Conservation (phyloP, 306 rosid genomes). For the Begonia peltatifolia region DNA sequence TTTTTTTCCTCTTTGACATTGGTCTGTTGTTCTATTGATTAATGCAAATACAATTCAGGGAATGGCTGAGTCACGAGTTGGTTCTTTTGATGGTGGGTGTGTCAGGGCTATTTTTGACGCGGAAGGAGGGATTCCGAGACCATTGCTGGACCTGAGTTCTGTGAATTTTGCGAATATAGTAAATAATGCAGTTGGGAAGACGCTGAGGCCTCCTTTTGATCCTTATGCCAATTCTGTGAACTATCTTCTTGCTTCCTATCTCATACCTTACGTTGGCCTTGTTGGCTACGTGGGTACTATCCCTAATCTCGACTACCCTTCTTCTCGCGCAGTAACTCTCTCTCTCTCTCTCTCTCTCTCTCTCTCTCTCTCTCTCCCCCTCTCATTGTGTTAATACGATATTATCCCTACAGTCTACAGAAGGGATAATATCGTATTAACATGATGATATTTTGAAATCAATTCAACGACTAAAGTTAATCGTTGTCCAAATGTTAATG, state of each 20-base stretch:
- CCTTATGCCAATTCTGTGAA: constrained; percentile 12
- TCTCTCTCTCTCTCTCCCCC: background rate
- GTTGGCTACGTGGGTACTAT: constrained; percentile 20
- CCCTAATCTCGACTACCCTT: background rate
- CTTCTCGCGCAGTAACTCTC: constrained; percentile 2
- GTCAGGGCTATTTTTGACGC: constrained; percentile 5
- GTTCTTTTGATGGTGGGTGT: background rate
- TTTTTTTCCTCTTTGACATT: background rate
- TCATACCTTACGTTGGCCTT: constrained; percentile 18
- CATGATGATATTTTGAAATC: no score
- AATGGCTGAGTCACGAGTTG: no score
- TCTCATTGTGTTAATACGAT: no score
- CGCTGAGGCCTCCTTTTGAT: constrained; percentile 12
- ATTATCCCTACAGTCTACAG: no score
- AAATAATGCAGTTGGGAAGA: constrained; percentile 6
- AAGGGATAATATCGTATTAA: no score
- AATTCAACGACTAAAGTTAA: no score
- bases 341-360: background rate
- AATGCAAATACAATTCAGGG: no score
- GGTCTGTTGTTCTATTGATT: background rate
- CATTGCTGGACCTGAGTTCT: constrained; percentile 14
- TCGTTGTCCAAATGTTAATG: background rate
- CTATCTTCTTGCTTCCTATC: constrained; percentile 15
- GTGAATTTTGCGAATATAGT: constrained; percentile 8
- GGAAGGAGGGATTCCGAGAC: constrained; percentile 18